Base-by-base conservation (phyloP, 2,329 filamentous ascomycete species). In the Capronia americana region DNA sequence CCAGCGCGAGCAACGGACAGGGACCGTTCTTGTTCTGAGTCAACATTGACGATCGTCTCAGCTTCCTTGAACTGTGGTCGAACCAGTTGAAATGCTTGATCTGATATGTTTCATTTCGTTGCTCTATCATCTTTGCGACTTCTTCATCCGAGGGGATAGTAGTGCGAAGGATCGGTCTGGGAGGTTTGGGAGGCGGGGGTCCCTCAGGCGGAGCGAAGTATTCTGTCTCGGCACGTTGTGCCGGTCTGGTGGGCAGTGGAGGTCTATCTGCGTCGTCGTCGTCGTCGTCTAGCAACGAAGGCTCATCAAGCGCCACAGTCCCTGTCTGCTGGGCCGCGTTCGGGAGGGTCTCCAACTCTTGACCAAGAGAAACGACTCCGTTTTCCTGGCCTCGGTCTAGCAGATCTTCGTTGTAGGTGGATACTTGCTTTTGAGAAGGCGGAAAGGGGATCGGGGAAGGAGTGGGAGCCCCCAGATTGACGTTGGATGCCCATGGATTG, bases 21-120 rank as follows among this genome's bases (percentile, higher is more conserved):
- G 95, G 95, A 0, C 95, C 95, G 73, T 99, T 99, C 64, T 90
- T 88, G 72, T 97, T 98, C 75, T 99, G 94, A 3, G 96, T 88
- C 48, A 98, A 82, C 63, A 98, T 92, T 0, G 95, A 94, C 0
- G 92, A 94, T n/a, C 86, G 85, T 51, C 92, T 85, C 44, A 92
- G 83, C 61, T 87, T 87, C n/a, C 85, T 83, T 1, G 82, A 76
- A 0, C 84, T 82, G 11, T 76, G 85, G 76, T 97, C 92, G 66
- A 88, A 83, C 93, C 94, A 98, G 67, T 87, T 88, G 68, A 98
- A 89, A 67, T 93, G 93, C 76, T 97, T 96, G 76, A 98, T 93
- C 63, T 93, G 90, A 74, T 99, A 98, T 0, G 92, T 95, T 77
- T 97, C 93, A 64, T 83, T 84, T 67, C 84, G 78, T 70, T 87